Percentiles rank a stretch among this genome's conserved stretches.
Conservation (phyloP, 345 rosid genomes). For the Gossypium australe region DNA sequence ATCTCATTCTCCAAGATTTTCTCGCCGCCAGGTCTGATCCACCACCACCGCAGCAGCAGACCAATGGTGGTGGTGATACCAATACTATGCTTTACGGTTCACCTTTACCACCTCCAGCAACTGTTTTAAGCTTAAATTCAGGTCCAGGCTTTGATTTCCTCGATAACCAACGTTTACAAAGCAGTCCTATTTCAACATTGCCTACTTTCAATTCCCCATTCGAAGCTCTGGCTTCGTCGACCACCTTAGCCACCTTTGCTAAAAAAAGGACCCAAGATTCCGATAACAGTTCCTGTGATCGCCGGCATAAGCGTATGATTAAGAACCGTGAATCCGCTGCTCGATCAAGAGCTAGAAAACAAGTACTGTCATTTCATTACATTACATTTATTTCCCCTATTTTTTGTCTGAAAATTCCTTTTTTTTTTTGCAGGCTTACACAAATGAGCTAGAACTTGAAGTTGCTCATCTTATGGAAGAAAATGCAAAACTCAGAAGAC, state of each 20-base stretch:
- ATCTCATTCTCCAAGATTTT: slow-evolving; percentile 59
- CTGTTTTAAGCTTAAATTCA: slow-evolving; percentile 57
- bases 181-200: slow-evolving; percentile 23
- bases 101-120: slow-evolving; percentile 33
- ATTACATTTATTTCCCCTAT: neutral
- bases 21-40: slow-evolving; percentile 39
- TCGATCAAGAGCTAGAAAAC: slow-evolving; percentile 79
- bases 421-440: slow-evolving; percentile 54
- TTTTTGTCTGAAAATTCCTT: neutral
- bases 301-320: slow-evolving; percentile 63
- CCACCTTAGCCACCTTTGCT: slow-evolving; percentile 30
- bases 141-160: slow-evolving; percentile 49
- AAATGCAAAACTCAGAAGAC: slow-evolving; percentile 57
- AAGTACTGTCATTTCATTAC: slow-evolving; percentile 29
- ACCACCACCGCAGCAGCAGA: too few species aligned
- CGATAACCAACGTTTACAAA: slow-evolving; percentile 30
- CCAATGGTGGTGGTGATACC: too few species aligned
- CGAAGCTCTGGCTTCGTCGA: slow-evolving; percentile 30
- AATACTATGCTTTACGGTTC: slow-evolving; percentile 16
- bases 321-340: slow-evolving; percentile 89
- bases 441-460: slow-evolving; percentile 55
- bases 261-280: slow-evolving; percentile 45
- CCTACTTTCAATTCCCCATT: slow-evolving; percentile 29
- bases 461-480: slow-evolving; percentile 47
- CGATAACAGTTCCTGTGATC: slow-evolving; percentile 32